Base-by-base conservation (phyloP, 805 yeast genomes). In the Kuraishia molischiana region DNA sequence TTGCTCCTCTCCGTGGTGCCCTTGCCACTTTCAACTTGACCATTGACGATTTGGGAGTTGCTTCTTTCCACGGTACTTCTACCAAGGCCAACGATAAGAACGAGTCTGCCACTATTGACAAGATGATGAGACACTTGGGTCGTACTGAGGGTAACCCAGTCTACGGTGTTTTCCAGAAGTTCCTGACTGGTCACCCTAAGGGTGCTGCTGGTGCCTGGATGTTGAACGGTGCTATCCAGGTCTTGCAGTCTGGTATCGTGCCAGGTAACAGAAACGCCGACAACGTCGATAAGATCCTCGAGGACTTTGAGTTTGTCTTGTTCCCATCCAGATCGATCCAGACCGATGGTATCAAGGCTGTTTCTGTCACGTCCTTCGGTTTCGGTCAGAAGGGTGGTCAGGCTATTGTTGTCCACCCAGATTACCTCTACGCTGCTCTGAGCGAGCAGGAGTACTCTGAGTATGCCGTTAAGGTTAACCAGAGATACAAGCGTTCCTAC, bases 201-300 rank as follows among this genome's bases (percentile, higher is more conserved):
- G 99, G 99, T 77, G 98, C 98, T 53, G 99, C 99, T 41, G 99
- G 97, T 74, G 97, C 99, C 41, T 92, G 98, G 98, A 92, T 92
- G 98, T 68, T 92, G 75, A 94, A 92, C 64, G 99, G 99, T 66
- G 95, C 86, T 41, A 68, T 92, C 50, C 99, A 92, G 71, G 79
- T 89, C 50, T 71, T 92, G 61, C 83, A 85, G 68, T 62, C 84
- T 53, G 97, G 98, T 64, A 56, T 89, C 53, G 95, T 92, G 51
- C 98, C 98, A 51, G 99, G 99, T 62, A 92, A 92, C 75, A 79
- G 97, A 66, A 94, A 92, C 56, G 98, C 98, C 47, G 99, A 92
- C 64, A 92, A 92, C 58, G 77, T 92, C 52, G 99, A 92, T 65
- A 71, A 77, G 54, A 57, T 71, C 18, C 71, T 92, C 58, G 86